Base-by-base conservation (phyloP, 805 yeast species). In the Hanseniaspora occidentalis region DNA sequence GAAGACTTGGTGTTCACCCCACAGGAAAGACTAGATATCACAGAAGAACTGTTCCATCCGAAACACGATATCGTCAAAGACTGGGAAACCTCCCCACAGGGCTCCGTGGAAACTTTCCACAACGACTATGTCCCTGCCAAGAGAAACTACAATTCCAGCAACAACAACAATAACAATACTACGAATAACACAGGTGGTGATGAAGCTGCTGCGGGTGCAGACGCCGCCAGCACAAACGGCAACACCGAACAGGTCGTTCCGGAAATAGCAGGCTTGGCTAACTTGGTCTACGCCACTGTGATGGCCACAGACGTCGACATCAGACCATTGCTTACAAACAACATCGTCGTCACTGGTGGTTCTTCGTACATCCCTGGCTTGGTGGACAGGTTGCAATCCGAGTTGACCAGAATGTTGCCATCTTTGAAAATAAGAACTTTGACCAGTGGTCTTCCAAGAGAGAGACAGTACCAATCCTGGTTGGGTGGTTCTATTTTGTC, bases 401-500 rank as follows among this genome's bases (percentile, higher is more conserved):
- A 86, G 50, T 62, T 88, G 40, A 70, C 77, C 23, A 66, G 68
- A 39, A 63, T 70, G 44, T 77, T 86, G 51, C 95, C 96, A 5
- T 94, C 94, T 27, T 67, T 86, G 48, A 88, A 88, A 58, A 77
- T 86, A 34, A 68, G 96, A 54, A 70, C 88, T 25, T 81, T 85
- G 49, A 79, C 94, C 2, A 74, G 80, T 6, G 96, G 96, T 35
- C 37, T 37, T 38, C 19, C 39, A 5, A 69, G 69, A 42, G 96
- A 88, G 60, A 72, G 96, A 54, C 73, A 75, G 47, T 80, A 73
- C 54, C 82, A 85, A 45, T 69, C 89, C 6, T 88, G 96, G 95
- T 72, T 88, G 38, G 96, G 96, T 35, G 96, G 95, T 6, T 79
- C 89, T 47, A 86, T 88, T 29, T 64, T 88, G 42, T 77, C 94